Base-by-base conservation (phyloP, 2,329 filamentous ascomycete species). In the Aspergillus puulaauensis region DNA sequence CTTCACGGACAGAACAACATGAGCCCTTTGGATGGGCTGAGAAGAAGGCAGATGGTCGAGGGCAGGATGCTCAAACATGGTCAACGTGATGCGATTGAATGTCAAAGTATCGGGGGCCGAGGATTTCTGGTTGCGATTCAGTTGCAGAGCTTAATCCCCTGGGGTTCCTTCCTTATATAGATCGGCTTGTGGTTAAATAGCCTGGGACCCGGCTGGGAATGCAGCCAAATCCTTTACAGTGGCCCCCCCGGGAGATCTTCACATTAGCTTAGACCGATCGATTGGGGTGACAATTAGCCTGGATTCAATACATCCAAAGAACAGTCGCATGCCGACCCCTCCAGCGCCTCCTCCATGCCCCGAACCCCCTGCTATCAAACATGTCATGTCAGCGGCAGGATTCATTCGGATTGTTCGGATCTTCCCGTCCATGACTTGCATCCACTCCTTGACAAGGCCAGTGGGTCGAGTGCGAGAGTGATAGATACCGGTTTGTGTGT, bases 381-480 rank as follows among this genome's bases (percentile, higher is more conserved):
- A 58, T 61, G 62, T 63, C 64, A 62, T 62, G 50, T 65, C 57
- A 39, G 51, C 27, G 39, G 53, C 52, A 60, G 51, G 41, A 57
- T 52, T 53, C 48, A 50, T 56, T 59, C 57, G 54, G 51, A 61
- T 57, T 57, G 55, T 57, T 64, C 64, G 63, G 64, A 64, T 64
- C 59, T 60, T 66, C 57, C 63, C 63, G 64, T 64, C 51, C 46
- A 66, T 66, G 64, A 64, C 64, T 59, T 64, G 64, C 64, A 62
- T 64, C 48, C 62, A 62, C 62, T 46, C 52, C 59, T 52, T 56
- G 39, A 37, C 27, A 47, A 19, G 39, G 40, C 33, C 51, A 45
- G 57, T 56, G 55, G 56, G 54, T 53, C 54, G 44, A 54, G 41
- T n/a, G 33, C 24, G 45, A 48, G 56, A 21, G 43, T 57, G 58